Base-by-base conservation (phyloP, 306 rosid genomes). In the Cucurbita pepo region DNA sequence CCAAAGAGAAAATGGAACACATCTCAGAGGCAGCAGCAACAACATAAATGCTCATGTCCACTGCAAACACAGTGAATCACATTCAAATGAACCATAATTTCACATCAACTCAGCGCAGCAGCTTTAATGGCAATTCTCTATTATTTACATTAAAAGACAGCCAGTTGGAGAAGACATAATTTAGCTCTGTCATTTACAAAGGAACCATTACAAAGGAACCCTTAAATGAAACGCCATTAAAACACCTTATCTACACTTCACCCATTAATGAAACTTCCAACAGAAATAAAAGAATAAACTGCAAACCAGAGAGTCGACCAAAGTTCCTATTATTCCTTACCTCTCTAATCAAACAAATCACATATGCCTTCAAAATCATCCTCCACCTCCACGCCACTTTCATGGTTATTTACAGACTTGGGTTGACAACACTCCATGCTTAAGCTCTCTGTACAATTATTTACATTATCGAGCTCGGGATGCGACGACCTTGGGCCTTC, bases 331-430 rank as follows among this genome's bases (percentile, higher is more conserved):
- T 25, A 73, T 41, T 44, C 44, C 48, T 57, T 58, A 44, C 77
- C 97, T 89, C 83, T 83, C 83, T 83, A 86, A 80, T 81, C 86
- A 79, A 77, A 77, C 63, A 80, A 83, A 50, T 76, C 83, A 51
- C 63, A 82, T 70, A 72, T 52, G 41, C 82, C 89, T 79, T 86
- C 92, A 79, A 82, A 82, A 77, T 79, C 95, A 82, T 89, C 86
- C 89, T 79, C 92, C 97, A 84, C 54, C 83, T 81, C 82, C 85
- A 82, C 82, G 82, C 85, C 81, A 66, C 84, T 75, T 82, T 74
- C 80, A 82, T 84, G 79, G 82, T 72, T 91, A 91, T 95, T 83
- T 88, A 95, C 96, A 13, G 47, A 77, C 88, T 84, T 88, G 90
- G 86, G 89, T 57, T 82, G 92, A 87, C 89, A 87, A 87, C 89